Conservation (phyloP, 306 rosid species). For the Castanea mollissima region DNA sequence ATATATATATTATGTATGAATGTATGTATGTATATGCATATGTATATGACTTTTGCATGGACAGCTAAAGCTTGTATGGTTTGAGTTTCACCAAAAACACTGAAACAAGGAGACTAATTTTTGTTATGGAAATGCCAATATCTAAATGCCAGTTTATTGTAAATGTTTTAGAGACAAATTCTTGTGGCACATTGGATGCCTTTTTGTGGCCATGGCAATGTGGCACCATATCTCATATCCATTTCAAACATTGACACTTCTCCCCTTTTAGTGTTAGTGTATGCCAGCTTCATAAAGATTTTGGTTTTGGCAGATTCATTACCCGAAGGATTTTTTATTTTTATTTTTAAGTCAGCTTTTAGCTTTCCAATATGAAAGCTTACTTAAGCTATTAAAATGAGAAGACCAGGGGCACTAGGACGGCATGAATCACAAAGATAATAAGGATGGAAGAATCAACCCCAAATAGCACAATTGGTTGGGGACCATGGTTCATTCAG, state of each 20-base stretch:
- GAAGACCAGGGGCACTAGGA: not conserved
- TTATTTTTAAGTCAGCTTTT: not conserved
- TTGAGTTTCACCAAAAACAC: not conserved
- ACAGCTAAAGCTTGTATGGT: not conserved
- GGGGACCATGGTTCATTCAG: too few relatives aligned
- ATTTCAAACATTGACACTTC: not conserved
- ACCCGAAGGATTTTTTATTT: not conserved
- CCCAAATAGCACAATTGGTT: too few relatives aligned
- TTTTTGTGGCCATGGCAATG: conserved; percentile 1
- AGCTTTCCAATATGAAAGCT: not conserved
- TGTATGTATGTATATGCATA: too few relatives aligned
- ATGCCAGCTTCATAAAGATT: not conserved
- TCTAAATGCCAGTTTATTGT: not conserved
- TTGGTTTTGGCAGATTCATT: not conserved
- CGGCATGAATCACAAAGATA: not conserved
- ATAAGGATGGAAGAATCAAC: not conserved
- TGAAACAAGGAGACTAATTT: not conserved
- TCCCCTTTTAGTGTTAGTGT: not conserved
- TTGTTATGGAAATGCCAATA: not conserved
- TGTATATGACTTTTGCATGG: not conserved
- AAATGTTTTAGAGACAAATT: not conserved
- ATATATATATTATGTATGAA: too few relatives aligned
- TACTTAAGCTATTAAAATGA: not conserved
- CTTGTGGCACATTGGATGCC: not conserved
- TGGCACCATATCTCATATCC: not conserved